Percentiles rank a stretch among this genome's conserved stretches.
These are phyloP conservation scores for Barnettozyma sp. DNA, from an alignment of 805 yeast genomes.

Conservation along the genomic window DNA sequence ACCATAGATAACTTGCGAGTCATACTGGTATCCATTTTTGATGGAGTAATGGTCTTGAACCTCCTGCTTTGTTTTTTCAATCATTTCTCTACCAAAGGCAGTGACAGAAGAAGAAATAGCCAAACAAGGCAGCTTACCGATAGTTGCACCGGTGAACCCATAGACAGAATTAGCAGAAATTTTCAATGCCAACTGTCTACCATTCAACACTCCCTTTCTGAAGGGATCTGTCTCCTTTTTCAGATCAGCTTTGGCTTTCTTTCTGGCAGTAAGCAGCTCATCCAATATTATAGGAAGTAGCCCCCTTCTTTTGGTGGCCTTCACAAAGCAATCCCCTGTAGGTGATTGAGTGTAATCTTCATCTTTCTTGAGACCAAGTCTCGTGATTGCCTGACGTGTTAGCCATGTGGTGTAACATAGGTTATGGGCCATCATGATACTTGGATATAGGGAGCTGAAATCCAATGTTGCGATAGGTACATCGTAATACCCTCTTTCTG, in stretches of 20 bases:
- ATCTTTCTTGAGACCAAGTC: conserved; percentile 54
- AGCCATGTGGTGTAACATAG: conserved; percentile 89
- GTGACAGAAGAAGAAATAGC: conserved; percentile 95
- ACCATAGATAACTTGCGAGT: conserved; percentile 91
- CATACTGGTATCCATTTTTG: conserved; percentile 77
- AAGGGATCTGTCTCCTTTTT: conserved; percentile 94
- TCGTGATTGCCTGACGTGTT: conserved; percentile 58
- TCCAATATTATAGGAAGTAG: conserved; percentile 86
- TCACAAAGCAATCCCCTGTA: conserved; percentile 86
- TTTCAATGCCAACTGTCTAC: conserved; percentile 93
- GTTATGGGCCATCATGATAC: conserved; percentile 99
- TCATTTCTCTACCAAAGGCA: conserved; percentile 95
- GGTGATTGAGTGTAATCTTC: conserved; percentile 85
- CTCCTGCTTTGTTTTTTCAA: conserved; percentile 79
- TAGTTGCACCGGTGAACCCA: conserved; percentile 98
- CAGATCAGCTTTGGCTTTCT: conserved; percentile 83
- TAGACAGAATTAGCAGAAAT: conserved; percentile 97
- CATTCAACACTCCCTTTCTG: conserved; percentile 86
- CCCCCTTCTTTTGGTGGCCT: conserved; percentile 63
- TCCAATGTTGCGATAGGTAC: conserved; percentile 97
- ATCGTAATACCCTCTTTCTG: conserved; percentile 90
- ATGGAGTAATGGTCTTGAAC: conserved; percentile 76
- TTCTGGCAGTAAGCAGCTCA: conserved; percentile 86
- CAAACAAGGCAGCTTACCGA: conserved; percentile 93
- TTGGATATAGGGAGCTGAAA: conserved; percentile 95